A percentile compares a stretch with the other conserved stretches of the same genome.
Conservation (phyloP, 495 filamentous ascomycete species). For the Podospora pseudocomata region DNA sequence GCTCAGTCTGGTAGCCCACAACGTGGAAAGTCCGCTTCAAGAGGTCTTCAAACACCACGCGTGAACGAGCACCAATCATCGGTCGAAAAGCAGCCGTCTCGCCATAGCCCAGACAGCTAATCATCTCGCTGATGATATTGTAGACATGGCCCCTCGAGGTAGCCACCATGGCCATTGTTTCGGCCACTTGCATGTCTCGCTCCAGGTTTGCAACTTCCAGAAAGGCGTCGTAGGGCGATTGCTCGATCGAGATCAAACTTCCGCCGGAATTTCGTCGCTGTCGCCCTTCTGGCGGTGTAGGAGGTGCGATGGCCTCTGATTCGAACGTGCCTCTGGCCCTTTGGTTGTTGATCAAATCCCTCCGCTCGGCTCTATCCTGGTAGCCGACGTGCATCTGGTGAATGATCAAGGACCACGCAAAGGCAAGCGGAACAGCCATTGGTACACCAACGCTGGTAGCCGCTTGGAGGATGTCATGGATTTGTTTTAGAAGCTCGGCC, state of each 20-base stretch:
- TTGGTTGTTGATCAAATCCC: slow-evolving; percentile 60
- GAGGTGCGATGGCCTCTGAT: slow-evolving; percentile 33
- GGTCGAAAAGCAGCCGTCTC: slow-evolving; percentile 45
- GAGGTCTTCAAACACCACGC: slow-evolving; percentile 60
- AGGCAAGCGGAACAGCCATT: slow-evolving; percentile 62
- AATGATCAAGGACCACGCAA: slow-evolving; percentile 75
- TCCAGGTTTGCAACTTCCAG: slow-evolving; percentile 40
- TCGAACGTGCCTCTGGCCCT: slow-evolving; percentile 56
- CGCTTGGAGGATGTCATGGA: slow-evolving; percentile 59
- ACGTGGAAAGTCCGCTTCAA: slow-evolving; percentile 54
- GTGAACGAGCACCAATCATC: slow-evolving; percentile 49
- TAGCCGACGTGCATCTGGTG: slow-evolving; percentile 61
- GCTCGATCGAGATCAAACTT: slow-evolving; percentile 49
- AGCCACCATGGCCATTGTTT: slow-evolving; percentile 46
- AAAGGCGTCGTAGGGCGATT: slow-evolving; percentile 47
- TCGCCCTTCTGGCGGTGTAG: slow-evolving; percentile 26
- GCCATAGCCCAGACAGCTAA: slow-evolving; percentile 45
- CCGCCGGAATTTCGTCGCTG: slow-evolving; percentile 48
- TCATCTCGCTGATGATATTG: slow-evolving; percentile 57
- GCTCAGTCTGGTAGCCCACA: slow-evolving; percentile 63
- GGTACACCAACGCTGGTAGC: slow-evolving; percentile 45
- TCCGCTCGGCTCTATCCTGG: slow-evolving; percentile 52
- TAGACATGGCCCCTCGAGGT: slow-evolving; percentile 57
- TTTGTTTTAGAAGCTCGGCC: slow-evolving; percentile 55
- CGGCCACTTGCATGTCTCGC: slow-evolving; percentile 36